Evolutionary conservation across 2,329 filamentous ascomycete species (phyloP).

Genomic region (Colletotrichum paranaense): DNA sequence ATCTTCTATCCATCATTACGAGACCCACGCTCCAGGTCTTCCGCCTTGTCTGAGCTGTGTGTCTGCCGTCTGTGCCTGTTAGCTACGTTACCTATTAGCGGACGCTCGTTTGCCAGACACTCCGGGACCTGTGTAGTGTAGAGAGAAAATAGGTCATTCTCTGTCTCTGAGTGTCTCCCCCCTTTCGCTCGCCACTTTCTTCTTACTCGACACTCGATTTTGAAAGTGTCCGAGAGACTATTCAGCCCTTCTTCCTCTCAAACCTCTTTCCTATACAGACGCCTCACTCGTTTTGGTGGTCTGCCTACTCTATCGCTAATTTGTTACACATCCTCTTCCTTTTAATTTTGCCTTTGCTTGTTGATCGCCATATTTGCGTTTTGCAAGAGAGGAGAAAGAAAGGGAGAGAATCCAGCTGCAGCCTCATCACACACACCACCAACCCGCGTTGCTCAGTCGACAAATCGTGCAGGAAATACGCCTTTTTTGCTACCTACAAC

Average conservation of each 20-base stretch:
- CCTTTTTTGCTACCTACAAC: neutral
- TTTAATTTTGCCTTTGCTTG: slow-evolving; percentile 14
- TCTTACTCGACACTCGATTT: slow-evolving; percentile 23
- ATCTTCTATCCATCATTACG: slow-evolving; percentile 23
- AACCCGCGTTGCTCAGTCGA: slow-evolving; percentile 30
- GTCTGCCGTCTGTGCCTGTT: neutral
- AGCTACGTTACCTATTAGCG: slow-evolving; percentile 3
- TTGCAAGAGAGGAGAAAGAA: slow-evolving; percentile 6
- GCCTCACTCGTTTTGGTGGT: slow-evolving; percentile 71
- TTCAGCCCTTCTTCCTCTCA: slow-evolving; percentile 38
- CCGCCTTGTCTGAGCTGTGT: neutral
- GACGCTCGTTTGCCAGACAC: neutral
- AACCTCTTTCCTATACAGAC: slow-evolving; percentile 44
- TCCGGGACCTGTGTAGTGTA: neutral
- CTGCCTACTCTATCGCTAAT: slow-evolving; percentile 52
- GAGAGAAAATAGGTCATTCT: slow-evolving; percentile 18
- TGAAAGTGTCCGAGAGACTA: slow-evolving; percentile 18
- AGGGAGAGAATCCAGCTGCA: slow-evolving; percentile 24
- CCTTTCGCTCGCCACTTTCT: slow-evolving; percentile 35
- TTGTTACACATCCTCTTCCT: slow-evolving; percentile 36
- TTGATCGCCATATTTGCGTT: slow-evolving; percentile 6
- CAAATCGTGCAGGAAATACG: slow-evolving; percentile 16
- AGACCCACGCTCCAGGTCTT: slow-evolving; percentile 26
- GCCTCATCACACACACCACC: slow-evolving; percentile 10
- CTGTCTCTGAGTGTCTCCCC: slow-evolving; percentile 2